Conservation (phyloP, 176 grass and related monocot genomes). For the Tillandsia fasciculata region DNA sequence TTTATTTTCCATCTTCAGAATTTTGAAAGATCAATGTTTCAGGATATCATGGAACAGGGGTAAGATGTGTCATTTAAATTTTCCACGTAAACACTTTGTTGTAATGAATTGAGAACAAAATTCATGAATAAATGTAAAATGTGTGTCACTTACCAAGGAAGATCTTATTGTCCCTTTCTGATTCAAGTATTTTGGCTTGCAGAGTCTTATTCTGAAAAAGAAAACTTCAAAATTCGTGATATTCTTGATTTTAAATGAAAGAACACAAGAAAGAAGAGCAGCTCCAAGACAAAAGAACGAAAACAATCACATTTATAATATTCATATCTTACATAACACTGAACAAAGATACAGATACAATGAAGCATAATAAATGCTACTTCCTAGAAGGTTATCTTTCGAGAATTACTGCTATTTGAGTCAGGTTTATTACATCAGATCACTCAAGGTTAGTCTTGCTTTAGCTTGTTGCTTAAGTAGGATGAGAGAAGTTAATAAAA, state of each 20-base stretch:
- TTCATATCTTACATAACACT: no score
- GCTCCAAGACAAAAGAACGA: background rate
- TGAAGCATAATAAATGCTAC: no score
- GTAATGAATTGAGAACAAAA: background rate
- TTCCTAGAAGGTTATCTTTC: no score
- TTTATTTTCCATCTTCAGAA: no score
- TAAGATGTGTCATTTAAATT: background rate
- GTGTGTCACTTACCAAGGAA: slow-evolving; percentile 27
- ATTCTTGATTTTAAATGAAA: slow-evolving; percentile 1
- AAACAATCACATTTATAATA: background rate
- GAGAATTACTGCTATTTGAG: no score
- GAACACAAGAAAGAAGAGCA: slow-evolving; percentile 12
- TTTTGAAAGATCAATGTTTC: background rate
- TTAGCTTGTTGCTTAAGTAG: no score
- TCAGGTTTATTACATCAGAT: no score
- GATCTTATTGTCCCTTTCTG: slow-evolving; percentile 20
- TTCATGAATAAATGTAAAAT: background rate
- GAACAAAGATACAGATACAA: no score
- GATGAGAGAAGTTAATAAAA: no score
- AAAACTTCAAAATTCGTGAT: background rate
- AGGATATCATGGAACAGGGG: background rate
- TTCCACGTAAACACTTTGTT: background rate
- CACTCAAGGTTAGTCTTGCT: no score
- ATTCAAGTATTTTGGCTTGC: slow-evolving; percentile 31
- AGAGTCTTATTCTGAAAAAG: slow-evolving; percentile 40